Evolutionary conservation across 2,329 filamentous ascomycete genomes (phyloP).

Genomic region (Diaporthe humulicola): DNA sequence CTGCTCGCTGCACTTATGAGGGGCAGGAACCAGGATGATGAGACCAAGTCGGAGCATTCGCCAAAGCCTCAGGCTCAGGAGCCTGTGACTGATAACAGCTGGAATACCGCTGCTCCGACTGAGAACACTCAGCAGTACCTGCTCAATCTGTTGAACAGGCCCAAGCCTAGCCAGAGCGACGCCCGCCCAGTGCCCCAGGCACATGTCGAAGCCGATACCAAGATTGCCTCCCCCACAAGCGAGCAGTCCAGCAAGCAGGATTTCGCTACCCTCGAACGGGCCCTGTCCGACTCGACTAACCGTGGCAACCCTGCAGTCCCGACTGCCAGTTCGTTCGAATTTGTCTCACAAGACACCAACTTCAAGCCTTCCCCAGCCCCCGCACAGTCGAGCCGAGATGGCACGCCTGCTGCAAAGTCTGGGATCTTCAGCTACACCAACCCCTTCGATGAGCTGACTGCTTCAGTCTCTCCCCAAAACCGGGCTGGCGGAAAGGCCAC

Average conservation of each 20-base stretch:
- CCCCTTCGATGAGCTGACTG: constrained; percentile 57
- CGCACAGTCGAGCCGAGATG: constrained; percentile 45
- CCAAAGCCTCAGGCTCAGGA: constrained; percentile 43
- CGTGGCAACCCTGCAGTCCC: constrained; percentile 40
- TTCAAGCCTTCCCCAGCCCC: constrained; percentile 43
- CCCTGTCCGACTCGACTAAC: constrained; percentile 36
- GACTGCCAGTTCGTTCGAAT: constrained; percentile 45
- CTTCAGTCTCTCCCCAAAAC: constrained; percentile 46
- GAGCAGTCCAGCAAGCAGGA: constrained; percentile 43
- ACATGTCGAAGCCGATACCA: constrained; percentile 58
- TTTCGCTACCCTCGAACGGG: constrained; percentile 35
- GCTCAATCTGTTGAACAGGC: constrained; percentile 85
- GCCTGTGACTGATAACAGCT: constrained; percentile 48
- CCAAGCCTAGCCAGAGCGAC: constrained; percentile 75
- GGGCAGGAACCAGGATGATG: constrained; percentile 65
- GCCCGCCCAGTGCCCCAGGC: constrained; percentile 47
- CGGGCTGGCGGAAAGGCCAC: constrained; percentile 48
- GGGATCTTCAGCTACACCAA: constrained; percentile 53
- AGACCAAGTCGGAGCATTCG: constrained; percentile 51
- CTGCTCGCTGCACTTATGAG: constrained; percentile 73
- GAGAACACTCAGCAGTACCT: constrained; percentile 87
- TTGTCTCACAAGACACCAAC: constrained; percentile 43
- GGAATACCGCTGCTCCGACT: constrained; percentile 65
- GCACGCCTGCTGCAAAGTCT: constrained; percentile 47
- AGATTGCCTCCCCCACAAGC: constrained; percentile 60